Base-by-base conservation (phyloP, 176 grass and related monocot species). In the Carex parvula region DNA sequence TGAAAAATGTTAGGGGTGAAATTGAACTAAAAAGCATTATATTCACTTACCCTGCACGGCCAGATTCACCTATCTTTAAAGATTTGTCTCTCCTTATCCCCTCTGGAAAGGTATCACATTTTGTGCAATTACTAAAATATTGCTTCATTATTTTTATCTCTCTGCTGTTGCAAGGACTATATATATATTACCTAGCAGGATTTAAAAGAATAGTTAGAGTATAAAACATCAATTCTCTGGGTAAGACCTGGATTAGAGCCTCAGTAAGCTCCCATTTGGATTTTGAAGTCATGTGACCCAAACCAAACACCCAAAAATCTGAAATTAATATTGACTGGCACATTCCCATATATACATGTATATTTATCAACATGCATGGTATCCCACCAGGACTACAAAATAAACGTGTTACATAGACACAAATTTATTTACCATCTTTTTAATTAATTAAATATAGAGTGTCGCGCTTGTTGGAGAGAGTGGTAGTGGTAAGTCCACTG, bases 391-490 rank as follows among this genome's bases (percentile, higher is more conserved):
- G 71, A 29, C 15, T 75, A 5, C 12, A 54, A 54, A 29, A 54
- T 21, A 39, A 39, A 39, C 5, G 4, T 76, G 22, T 76, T 76
- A 29, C 8, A 76, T 54, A 7, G 5, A 54, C 71, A 54, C 46
- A 55, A 76, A 54, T 16, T 32, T 52, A 55, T 32, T 68, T 66
- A 8, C 15, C 54, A 55, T 26, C 5, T 74, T 17, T 17, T 33
- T 24, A 9, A 68, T 89, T 24, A n/a, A n/a, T n/a, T 60, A 58
- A 30, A 74, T 37, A 13, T 69, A 94, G 92, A 94, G 85, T 30
- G 85, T 88, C 62, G 94, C 92, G 8, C 85, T 97, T 21, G 94
- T 94, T 9, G 94, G 94, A 24, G 90, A 94, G 61, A 97, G 94
- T 61, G 94, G 92, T 16, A 91, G 92, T 18, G 90, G 92, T 0